Percentiles rank a stretch among this genome's conserved stretches.
Evolutionary conservation across 176 grass and related monocot species (phyloP).

Genomic region (Eleusine indica): DNA sequence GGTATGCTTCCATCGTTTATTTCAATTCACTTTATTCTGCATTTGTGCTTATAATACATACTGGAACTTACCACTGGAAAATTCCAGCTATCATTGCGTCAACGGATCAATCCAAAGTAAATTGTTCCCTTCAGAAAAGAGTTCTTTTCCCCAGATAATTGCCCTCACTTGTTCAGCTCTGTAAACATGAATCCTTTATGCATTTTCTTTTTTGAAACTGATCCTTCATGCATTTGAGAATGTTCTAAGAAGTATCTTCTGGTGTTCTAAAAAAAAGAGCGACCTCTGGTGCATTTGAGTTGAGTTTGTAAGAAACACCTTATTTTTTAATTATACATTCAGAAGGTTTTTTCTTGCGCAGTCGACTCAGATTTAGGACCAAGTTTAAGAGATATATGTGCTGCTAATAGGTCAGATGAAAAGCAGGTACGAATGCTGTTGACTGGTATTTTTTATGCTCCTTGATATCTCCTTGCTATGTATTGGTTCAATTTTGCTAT

Average conservation of each 20-base stretch:
- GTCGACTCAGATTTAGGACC: constrained; percentile 67
- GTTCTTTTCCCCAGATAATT: background rate
- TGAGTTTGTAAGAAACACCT: constrained; percentile 13
- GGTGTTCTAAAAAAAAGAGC: background rate
- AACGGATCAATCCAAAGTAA: background rate
- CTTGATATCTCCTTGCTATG: constrained; percentile 27
- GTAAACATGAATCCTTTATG: background rate
- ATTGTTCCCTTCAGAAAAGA: background rate
- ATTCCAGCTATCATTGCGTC: background rate
- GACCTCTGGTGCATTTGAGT: background rate
- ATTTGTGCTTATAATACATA: background rate
- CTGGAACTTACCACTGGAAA: background rate
- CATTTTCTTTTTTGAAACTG: background rate
- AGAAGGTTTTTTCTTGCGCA: constrained; percentile 36
- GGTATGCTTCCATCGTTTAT: background rate
- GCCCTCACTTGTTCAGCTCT: background rate
- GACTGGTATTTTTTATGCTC: constrained; percentile 26
- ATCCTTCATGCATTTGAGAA: constrained; percentile 8
- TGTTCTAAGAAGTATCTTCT: background rate
- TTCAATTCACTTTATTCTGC: background rate
- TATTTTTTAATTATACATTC: constrained; percentile 39
- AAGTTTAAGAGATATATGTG: constrained; percentile 87
- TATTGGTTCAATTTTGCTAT: constrained; percentile 15
- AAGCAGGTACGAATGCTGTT: constrained; percentile 66
- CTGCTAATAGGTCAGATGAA: constrained; percentile 93